Evolutionary conservation across 768 basidiomycete species (phyloP).

Genomic region (Boletus edulis): DNA sequence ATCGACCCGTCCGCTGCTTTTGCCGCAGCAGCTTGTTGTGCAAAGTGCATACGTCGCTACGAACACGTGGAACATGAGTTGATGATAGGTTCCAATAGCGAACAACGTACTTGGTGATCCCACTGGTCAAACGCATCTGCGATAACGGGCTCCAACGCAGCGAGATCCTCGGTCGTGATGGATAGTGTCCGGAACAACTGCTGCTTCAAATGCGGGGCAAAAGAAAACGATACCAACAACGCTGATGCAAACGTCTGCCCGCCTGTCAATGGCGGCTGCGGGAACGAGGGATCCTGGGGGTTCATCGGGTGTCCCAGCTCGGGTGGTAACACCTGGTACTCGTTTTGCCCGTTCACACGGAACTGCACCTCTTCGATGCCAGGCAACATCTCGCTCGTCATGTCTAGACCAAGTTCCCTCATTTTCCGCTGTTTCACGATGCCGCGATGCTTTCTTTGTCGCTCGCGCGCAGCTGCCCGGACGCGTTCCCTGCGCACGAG

Average conservation of each 20-base stretch:
- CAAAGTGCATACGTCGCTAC: conserved; percentile 50
- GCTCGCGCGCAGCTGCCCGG: conserved; percentile 72
- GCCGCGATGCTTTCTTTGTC: conserved; percentile 79
- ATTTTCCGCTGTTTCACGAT: conserved; percentile 78
- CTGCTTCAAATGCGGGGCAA: conserved; percentile 68
- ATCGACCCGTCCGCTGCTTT: conserved; percentile 31
- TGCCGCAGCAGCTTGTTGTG: conserved; percentile 33
- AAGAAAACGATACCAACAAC: conserved; percentile 72
- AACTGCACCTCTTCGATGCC: conserved; percentile 68
- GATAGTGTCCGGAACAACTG: conserved; percentile 69
- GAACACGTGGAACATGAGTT: background rate
- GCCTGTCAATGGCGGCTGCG: conserved; percentile 47
- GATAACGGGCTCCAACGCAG: conserved; percentile 73
- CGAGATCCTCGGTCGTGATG: conserved; percentile 78
- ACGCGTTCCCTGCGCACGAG: conserved; percentile 65
- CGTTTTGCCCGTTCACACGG: conserved; percentile 46
- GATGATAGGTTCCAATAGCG: background rate
- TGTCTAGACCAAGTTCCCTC: conserved; percentile 79
- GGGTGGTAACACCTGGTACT: conserved; percentile 39
- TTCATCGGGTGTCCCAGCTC: conserved; percentile 34
- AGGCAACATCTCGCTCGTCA: conserved; percentile 69
- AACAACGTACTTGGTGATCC: conserved; percentile 65
- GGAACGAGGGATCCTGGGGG: conserved; percentile 60
- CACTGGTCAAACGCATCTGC: conserved; percentile 86
- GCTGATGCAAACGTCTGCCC: conserved; percentile 83